A percentile compares a stretch with the other conserved stretches of the same genome.
These are phyloP conservation scores for Alternaria brassicae DNA, from an alignment of 2,329 filamentous ascomycete genomes.

Conservation along the genomic window DNA sequence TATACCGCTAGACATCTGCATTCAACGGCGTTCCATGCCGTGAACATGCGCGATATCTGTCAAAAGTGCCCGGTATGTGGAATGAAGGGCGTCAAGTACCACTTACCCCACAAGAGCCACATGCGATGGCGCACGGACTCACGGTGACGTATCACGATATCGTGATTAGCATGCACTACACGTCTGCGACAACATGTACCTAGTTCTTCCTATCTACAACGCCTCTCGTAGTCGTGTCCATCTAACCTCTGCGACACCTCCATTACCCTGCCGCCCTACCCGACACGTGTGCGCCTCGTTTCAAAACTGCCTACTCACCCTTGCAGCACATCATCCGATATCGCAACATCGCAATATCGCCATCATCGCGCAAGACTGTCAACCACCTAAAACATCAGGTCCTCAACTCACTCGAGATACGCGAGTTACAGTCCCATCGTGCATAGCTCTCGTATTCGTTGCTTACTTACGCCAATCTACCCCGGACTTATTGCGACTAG, in stretches of 20 bases:
- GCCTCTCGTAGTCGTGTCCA: rapidly evolving
- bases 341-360: constrained; percentile 24
- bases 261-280: not conserved
- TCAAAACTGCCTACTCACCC: not conserved
- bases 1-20: not conserved
- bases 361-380: not conserved
- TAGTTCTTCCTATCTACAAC: not conserved
- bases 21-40: not conserved
- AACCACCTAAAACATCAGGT: constrained; percentile 24
- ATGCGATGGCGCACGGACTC: constrained; percentile 4
- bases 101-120: constrained; percentile 12
- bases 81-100: constrained; percentile 3
- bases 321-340: constrained; percentile 23
- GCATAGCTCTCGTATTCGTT: constrained; percentile 25
- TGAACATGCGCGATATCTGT: too few species aligned
- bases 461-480: constrained; percentile 17
- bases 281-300: not conserved
- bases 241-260: not conserved
- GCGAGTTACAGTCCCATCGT: constrained; percentile 24
- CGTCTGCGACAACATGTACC: not conserved
- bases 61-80: not conserved
- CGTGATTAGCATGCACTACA: not conserved
- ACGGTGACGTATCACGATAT: constrained; percentile 8
- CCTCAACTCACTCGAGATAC: constrained; percentile 16
- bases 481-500: constrained; percentile 22